Evolutionary conservation across 2,329 filamentous ascomycete genomes (phyloP).

Genomic region (Elsinoe arachidis): DNA sequence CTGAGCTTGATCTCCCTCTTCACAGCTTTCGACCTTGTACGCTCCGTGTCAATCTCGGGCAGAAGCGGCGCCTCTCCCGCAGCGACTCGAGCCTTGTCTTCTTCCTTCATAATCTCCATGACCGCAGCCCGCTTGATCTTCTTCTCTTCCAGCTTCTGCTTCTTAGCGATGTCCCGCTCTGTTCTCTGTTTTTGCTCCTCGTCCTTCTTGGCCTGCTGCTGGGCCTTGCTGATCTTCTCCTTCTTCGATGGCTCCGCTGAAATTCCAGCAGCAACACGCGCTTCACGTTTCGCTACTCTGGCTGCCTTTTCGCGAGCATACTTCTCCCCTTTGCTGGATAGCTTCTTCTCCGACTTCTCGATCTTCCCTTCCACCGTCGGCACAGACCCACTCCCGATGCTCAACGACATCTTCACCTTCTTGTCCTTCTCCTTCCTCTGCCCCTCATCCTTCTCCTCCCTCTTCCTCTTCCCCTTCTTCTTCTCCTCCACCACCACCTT

Average conservation of each 20-base stretch:
- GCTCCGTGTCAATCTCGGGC: neutral
- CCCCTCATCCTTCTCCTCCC: neutral
- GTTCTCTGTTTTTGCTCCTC: constrained; percentile 19
- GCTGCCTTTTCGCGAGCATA: constrained; percentile 8
- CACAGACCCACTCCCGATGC: no score
- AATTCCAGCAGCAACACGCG: neutral
- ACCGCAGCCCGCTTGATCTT: neutral
- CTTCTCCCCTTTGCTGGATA: constrained; percentile 15
- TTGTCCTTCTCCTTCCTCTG: constrained; percentile 14
- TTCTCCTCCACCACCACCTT: no score
- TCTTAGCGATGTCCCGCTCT: constrained; percentile 26
- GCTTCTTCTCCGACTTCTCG: constrained; percentile 8
- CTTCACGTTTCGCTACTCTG: neutral
- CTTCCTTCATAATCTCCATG: constrained; percentile 15
- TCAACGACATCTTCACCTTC: constrained; percentile 3
- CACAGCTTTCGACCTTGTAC: neutral
- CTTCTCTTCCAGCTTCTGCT: constrained; percentile 25
- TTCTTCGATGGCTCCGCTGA: neutral
- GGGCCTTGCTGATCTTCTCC: constrained; percentile 15
- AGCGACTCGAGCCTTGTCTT: constrained; percentile 11
- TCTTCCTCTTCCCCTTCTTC: constrained; percentile 9
- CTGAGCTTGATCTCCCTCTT: constrained; percentile 10
- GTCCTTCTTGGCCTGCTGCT: constrained; percentile 15
- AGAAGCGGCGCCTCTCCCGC: constrained; percentile 7
- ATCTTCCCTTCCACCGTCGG: constrained; percentile 11